Conservation (phyloP, 2,329 filamentous ascomycete species). For the Fusarium longipes region DNA sequence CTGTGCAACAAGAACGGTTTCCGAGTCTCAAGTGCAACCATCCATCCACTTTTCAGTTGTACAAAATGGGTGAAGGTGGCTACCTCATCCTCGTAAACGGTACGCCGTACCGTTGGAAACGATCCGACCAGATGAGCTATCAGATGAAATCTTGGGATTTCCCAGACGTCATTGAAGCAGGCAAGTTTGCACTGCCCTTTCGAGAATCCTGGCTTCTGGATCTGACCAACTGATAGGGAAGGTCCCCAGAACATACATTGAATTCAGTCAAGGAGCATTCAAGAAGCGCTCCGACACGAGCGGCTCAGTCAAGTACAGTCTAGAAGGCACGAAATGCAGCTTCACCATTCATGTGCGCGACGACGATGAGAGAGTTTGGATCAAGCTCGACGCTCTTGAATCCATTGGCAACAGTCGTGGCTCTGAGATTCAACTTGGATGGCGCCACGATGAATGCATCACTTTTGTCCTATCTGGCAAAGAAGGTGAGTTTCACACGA, state of each 20-base stretch:
- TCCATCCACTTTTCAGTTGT: too few species aligned
- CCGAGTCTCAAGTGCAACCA: neutral
- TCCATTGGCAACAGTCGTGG: neutral
- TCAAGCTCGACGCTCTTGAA: neutral
- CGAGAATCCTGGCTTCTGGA: accelerated
- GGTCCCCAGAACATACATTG: neutral
- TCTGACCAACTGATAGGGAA: neutral
- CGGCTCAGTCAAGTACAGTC: neutral
- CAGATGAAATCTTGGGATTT: constrained; percentile 17
- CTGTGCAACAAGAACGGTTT: neutral
- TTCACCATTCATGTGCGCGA: constrained; percentile 19
- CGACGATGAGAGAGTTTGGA: constrained; percentile 11
- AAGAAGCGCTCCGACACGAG: constrained; percentile 9
- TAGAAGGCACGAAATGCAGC: constrained; percentile 3
- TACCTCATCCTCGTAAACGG: constrained; percentile 7
- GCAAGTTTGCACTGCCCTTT: neutral
- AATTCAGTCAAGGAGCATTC: neutral
- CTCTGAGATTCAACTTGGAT: constrained; percentile 11
- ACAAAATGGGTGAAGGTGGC: constrained; percentile 13
- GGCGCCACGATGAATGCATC: constrained; percentile 15
- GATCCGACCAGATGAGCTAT: constrained; percentile 4
- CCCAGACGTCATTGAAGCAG: constrained; percentile 8
- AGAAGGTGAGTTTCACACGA: neutral
- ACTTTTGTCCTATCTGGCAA: constrained; percentile 12
- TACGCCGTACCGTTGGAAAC: constrained; percentile 24